Conservation (phyloP, 345 rosid genomes). For the Clausena lansium region DNA sequence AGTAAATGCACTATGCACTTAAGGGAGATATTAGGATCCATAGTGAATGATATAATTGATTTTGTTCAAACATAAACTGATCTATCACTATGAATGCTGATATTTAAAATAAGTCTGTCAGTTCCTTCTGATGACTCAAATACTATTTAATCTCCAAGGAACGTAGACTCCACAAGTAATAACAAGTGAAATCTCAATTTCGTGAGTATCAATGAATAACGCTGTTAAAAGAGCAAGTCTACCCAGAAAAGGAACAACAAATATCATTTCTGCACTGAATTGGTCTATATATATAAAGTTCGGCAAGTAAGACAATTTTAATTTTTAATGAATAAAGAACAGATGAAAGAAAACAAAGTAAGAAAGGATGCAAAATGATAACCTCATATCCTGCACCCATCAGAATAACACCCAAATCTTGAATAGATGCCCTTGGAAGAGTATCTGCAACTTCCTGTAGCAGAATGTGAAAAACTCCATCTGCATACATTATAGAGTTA, state of each 20-base stretch:
- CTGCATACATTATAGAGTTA: constrained; percentile 31
- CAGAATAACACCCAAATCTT: constrained; percentile 72
- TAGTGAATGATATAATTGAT: not conserved
- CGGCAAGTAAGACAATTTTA: not conserved
- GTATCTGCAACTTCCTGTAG: constrained; percentile 75
- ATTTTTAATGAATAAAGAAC: not conserved
- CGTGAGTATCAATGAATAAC: not conserved
- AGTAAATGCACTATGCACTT: not conserved
- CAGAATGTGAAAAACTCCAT: constrained; percentile 71
- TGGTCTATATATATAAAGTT: no score
- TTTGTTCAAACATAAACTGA: not conserved
- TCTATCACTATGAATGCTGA: not conserved
- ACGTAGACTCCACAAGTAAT: no score
- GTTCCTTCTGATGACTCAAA: not conserved
- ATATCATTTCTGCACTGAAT: not conserved
- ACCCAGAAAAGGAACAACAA: no score
- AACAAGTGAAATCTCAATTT: not conserved
- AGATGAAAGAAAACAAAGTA: not conserved
- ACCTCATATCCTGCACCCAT: constrained; percentile 95
- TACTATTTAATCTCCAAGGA: not conserved
- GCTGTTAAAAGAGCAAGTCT: not conserved
- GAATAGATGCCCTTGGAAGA: constrained; percentile 65
- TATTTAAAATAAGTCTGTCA: not conserved
- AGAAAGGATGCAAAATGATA: not conserved
- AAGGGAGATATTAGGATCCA: not conserved